phyloP scores from a whole-genome alignment of 2,329 filamentous ascomycete species.

The Hysterium pulicare region DNA sequence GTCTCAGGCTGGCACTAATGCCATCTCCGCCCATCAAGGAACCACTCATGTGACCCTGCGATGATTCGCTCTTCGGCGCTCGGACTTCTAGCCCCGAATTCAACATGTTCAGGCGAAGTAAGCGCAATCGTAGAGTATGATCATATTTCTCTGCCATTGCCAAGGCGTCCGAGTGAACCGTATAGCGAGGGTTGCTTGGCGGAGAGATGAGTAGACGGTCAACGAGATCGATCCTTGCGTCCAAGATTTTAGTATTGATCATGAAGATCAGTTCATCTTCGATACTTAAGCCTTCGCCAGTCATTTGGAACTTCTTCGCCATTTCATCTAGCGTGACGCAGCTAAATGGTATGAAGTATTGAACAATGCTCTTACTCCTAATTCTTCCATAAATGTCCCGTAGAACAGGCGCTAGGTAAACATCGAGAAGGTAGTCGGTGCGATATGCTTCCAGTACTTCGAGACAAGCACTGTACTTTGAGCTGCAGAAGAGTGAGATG shows the following conservation, averaged over 20 bases:
- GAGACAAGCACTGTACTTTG: conserved; percentile 83
- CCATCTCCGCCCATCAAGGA: conserved; percentile 13
- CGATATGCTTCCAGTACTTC: conserved; percentile 77
- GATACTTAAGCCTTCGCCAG: conserved; percentile 49
- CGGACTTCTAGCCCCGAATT: conserved; percentile 70
- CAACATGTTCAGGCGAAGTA: conserved; percentile 73
- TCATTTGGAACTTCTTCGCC: conserved; percentile 68
- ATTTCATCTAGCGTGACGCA: conserved; percentile 79
- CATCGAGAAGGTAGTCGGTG: conserved; percentile 83
- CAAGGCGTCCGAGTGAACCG: conserved; percentile 69
- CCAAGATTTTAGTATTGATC: conserved; percentile 68
- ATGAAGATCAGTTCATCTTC: conserved; percentile 73
- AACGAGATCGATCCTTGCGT: conserved; percentile 81
- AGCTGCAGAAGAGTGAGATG: conserved; percentile 82
- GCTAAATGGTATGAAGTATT: conserved; percentile 89
- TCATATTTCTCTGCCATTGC: conserved; percentile 69
- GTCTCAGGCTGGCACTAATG: conserved; percentile 24
- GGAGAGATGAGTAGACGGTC: conserved; percentile 74
- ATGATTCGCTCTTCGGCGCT: conserved; percentile 18
- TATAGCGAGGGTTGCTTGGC: conserved; percentile 61
- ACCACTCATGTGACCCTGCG: conserved; percentile 11
- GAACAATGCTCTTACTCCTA: conserved; percentile 85
- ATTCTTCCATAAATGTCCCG: conserved; percentile 68
- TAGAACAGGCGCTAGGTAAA: conserved; percentile 77
- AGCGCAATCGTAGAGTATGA: conserved; percentile 68